Evolutionary conservation across 106 monocot species (phyloP).

Genomic region (Acanthochlamys bracteata): DNA sequence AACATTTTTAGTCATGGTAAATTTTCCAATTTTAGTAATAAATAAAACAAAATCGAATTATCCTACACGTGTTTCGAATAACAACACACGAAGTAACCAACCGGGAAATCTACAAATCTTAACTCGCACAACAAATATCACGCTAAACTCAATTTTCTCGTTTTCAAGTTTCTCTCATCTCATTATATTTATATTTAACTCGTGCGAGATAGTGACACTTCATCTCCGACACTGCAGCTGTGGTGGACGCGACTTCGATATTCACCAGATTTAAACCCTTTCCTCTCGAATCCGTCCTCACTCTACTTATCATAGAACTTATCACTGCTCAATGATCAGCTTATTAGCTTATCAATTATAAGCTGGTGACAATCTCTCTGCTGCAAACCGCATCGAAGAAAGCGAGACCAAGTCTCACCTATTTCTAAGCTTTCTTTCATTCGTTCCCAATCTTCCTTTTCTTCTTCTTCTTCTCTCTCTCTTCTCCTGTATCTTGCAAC

Average conservation of each 20-base stretch:
- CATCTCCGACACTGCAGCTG: slow-evolving; percentile 12
- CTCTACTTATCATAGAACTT: slow-evolving; percentile 19
- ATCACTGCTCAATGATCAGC: neutral
- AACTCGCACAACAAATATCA: no score
- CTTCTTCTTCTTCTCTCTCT: neutral
- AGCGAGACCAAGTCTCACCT: slow-evolving; percentile 27
- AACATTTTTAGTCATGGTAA: no score
- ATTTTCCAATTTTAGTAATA: no score
- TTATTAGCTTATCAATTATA: slow-evolving; percentile 13
- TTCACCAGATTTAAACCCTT: slow-evolving; percentile 32
- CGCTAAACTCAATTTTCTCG: no score
- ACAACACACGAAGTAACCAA: no score
- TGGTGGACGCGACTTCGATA: slow-evolving; percentile 34
- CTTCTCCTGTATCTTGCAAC: neutral
- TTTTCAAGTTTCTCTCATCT: no score
- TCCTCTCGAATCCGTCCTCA: slow-evolving; percentile 41
- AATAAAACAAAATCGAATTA: no score
- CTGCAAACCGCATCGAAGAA: slow-evolving; percentile 63
- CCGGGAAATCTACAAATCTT: no score
- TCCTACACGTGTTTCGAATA: no score
- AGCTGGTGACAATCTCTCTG: slow-evolving; percentile 19
- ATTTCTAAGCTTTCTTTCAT: neutral
- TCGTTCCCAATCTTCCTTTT: neutral
- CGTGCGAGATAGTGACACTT: slow-evolving; percentile 1
- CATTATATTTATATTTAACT: no score